These are phyloP conservation scores for Boletales sp. DNA, from an alignment of 768 basidiomycete species.

Conservation along the genomic window DNA sequence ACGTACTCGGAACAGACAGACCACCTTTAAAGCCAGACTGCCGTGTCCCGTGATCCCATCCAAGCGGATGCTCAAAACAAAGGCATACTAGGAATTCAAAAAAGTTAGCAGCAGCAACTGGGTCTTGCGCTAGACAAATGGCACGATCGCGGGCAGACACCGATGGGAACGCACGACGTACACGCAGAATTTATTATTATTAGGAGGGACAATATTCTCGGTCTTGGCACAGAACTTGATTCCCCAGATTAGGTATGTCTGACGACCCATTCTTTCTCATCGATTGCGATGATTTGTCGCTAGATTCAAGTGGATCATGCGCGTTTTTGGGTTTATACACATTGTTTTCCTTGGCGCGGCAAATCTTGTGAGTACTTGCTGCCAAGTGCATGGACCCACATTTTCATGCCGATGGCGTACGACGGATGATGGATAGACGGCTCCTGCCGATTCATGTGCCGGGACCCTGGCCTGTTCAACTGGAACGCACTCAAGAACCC, in stretches of 20 bases:
- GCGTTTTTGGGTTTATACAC: constrained; percentile 64
- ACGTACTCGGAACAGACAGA: too few species aligned
- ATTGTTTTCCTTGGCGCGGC: constrained; percentile 48
- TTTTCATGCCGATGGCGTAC: not conserved
- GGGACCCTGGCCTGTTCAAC: constrained; percentile 62
- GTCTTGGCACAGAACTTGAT: constrained; percentile 56
- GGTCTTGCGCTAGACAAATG: too few species aligned
- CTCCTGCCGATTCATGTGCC: constrained; percentile 50
- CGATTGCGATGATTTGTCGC: not conserved
- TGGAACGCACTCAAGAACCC: constrained; percentile 43
- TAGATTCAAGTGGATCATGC: constrained; percentile 76
- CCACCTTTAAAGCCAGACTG: too few species aligned
- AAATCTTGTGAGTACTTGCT: constrained; percentile 41
- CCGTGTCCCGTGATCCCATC: too few species aligned
- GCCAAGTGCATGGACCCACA: too few species aligned
- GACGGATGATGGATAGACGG: constrained; percentile 39
- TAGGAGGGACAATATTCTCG: constrained; percentile 70
- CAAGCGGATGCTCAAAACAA: too few species aligned
- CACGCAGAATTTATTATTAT: too few species aligned
- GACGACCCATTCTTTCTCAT: not conserved
- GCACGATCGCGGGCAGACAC: too few species aligned
- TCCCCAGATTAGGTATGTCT: constrained; percentile 48
- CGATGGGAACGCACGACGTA: too few species aligned
- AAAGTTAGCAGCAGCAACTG: too few species aligned
- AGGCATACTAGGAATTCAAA: too few species aligned